Conservation (phyloP, 768 basidiomycete genomes). For the Rhizopogon sp. region DNA sequence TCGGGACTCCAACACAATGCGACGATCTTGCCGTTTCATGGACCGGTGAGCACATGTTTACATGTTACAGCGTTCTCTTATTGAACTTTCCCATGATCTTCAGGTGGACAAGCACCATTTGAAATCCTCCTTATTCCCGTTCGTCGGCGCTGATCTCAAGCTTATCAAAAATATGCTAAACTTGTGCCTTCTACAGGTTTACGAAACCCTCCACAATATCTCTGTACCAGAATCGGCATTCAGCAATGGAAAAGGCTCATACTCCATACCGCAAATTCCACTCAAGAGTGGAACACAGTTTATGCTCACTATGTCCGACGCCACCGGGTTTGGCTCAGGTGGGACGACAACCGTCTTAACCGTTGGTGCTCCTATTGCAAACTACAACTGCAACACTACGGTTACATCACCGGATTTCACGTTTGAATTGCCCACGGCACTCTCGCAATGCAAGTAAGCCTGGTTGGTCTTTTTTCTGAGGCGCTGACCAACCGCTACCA, state of each 20-base stretch:
- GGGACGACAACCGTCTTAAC: conserved; percentile 47
- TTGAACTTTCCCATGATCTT: background rate
- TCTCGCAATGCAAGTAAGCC: conserved; percentile 58
- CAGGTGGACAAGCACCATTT: conserved; percentile 58
- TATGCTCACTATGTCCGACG: conserved; percentile 65
- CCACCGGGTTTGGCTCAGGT: conserved; percentile 63
- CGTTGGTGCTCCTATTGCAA: conserved; percentile 40
- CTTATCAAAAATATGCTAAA: background rate
- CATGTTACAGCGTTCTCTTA: background rate
- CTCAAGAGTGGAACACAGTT: conserved; percentile 36
- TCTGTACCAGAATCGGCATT: conserved; percentile 51
- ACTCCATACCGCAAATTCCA: conserved; percentile 37
- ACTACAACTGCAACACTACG: conserved; percentile 42
- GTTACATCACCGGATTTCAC: conserved; percentile 39
- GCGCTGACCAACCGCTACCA: conserved; percentile 2
- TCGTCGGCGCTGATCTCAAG: conserved; percentile 9
- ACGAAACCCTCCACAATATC: conserved; percentile 44
- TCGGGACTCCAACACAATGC: conserved; percentile 53
- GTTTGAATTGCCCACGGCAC: conserved; percentile 44
- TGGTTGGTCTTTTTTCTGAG: background rate
- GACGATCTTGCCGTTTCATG: conserved; percentile 55
- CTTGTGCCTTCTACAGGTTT: conserved; percentile 34
- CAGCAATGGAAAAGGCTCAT: conserved; percentile 49
- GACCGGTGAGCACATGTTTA: conserved; percentile 41
- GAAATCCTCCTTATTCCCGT: conserved; percentile 47